Evolutionary conservation across 2,329 filamentous ascomycete genomes (phyloP).

Genomic region (Cladosporium sp.): DNA sequence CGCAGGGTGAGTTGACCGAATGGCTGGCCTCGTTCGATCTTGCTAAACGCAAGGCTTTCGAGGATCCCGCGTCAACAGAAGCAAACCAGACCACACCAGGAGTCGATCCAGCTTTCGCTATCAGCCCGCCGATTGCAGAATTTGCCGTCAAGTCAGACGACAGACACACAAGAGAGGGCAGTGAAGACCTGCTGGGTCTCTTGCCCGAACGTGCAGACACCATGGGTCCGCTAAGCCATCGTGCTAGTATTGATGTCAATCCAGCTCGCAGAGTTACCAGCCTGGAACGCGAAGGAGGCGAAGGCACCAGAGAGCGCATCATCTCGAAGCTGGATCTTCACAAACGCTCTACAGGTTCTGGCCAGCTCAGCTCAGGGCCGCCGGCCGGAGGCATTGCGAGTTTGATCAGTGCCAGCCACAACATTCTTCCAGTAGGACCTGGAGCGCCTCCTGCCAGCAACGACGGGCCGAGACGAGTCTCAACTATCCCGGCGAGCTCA

Average conservation of each 20-base stretch:
- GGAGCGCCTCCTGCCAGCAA: slow-evolving; percentile 32
- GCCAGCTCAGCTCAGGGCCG: slow-evolving; percentile 26
- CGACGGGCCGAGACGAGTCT: slow-evolving; percentile 20
- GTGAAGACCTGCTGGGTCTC: slow-evolving; percentile 58
- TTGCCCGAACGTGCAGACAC: slow-evolving; percentile 50
- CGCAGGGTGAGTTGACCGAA: slow-evolving; percentile 83
- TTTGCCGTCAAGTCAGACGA: slow-evolving; percentile 79
- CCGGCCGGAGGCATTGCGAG: slow-evolving; percentile 70
- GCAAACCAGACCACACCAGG: slow-evolving; percentile 36
- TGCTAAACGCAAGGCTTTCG: slow-evolving; percentile 86
- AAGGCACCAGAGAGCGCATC: slow-evolving; percentile 75
- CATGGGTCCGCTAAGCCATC: slow-evolving; percentile 44
- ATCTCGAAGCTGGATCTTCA: slow-evolving; percentile 91
- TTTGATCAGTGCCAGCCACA: slow-evolving; percentile 80
- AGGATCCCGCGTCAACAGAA: slow-evolving; percentile 59
- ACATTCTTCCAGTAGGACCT: slow-evolving; percentile 64
- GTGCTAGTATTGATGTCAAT: slow-evolving; percentile 70
- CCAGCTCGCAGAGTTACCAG: slow-evolving; percentile 42
- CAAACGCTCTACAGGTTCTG: slow-evolving; percentile 63
- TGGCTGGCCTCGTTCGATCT: slow-evolving; percentile 94
- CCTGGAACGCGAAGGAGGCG: slow-evolving; percentile 53
- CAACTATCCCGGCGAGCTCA: slow-evolving; percentile 54
- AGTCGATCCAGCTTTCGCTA: slow-evolving; percentile 77
- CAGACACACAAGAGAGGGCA: slow-evolving; percentile 52
- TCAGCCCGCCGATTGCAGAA: slow-evolving; percentile 82